A percentile compares a stretch with the other conserved stretches of the same genome.
Evolutionary conservation across 2,329 filamentous ascomycete genomes (phyloP).

Genomic region (Cladosporium phlei): DNA sequence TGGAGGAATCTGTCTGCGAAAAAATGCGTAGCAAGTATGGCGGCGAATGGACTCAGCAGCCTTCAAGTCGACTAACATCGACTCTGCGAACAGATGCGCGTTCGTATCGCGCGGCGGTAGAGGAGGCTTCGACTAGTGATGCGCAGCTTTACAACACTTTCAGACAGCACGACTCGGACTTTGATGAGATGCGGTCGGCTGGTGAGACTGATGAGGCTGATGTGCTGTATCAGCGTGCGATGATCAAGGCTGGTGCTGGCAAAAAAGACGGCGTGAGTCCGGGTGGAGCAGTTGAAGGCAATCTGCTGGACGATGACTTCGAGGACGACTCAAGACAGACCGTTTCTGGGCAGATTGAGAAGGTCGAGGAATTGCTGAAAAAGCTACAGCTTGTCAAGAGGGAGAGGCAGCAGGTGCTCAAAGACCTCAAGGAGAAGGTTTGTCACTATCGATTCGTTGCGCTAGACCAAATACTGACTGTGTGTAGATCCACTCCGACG

Average conservation of each 20-base stretch:
- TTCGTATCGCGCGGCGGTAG: constrained; percentile 81
- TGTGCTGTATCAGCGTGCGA: constrained; percentile 78
- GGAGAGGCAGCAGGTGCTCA: constrained; percentile 85
- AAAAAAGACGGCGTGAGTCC: constrained; percentile 58
- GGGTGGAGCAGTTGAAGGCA: constrained; percentile 57
- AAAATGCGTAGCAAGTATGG: constrained; percentile 99
- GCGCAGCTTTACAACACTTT: constrained; percentile 76
- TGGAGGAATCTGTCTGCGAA: constrained; percentile 96
- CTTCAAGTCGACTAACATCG: constrained; percentile 81
- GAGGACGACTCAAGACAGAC: constrained; percentile 73
- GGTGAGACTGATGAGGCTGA: constrained; percentile 83
- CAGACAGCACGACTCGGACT: constrained; percentile 78
- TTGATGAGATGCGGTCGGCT: constrained; percentile 91
- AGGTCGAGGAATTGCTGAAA: constrained; percentile 84
- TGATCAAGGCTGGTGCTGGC: constrained; percentile 68
- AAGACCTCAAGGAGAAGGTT: constrained; percentile 97
- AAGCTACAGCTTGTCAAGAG: constrained; percentile 89
- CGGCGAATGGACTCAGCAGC: constrained; percentile 93
- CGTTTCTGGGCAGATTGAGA: constrained; percentile 82
- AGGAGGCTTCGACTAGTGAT: constrained; percentile 85
- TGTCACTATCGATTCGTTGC: constrained; percentile 21
- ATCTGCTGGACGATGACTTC: constrained; percentile 87
- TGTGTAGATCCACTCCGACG: constrained; percentile 80
- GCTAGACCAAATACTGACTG: constrained; percentile 15
- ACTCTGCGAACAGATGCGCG: constrained; percentile 82